phyloP scores from a whole-genome alignment of 2,329 filamentous ascomycete species.

The Ceratocystis cubensis region DNA sequence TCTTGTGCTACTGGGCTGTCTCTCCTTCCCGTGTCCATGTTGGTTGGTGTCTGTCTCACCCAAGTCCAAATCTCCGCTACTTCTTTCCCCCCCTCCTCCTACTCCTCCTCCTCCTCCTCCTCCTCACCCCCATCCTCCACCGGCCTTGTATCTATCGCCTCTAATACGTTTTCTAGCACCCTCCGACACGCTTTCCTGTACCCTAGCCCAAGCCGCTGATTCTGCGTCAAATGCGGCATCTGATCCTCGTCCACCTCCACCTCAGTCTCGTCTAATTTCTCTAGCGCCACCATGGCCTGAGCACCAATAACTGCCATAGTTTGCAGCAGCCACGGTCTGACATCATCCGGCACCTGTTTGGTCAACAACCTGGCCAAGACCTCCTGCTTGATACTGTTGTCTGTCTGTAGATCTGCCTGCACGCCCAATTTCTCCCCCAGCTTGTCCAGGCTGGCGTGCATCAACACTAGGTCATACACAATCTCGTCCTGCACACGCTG shows the following conservation, averaged over 20 bases:
- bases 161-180: slow-evolving; percentile 37
- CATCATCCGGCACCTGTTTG: slow-evolving; percentile 24
- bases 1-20: no score
- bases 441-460: slow-evolving; percentile 26
- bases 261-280: slow-evolving; percentile 37
- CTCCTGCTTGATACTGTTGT: slow-evolving; percentile 20
- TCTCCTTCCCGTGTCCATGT: no score
- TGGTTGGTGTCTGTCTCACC: not conserved
- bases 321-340: slow-evolving; percentile 27
- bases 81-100: not conserved
- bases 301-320: slow-evolving; percentile 34
- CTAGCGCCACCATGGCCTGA: slow-evolving; percentile 34
- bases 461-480: slow-evolving; percentile 37
- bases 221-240: slow-evolving; percentile 30
- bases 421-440: slow-evolving; percentile 1
- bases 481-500: slow-evolving; percentile 42
- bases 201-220: slow-evolving; percentile 37
- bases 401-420: not conserved
- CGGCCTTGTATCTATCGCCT: slow-evolving; percentile 27
- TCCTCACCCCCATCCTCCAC: slow-evolving; percentile 16
- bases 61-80: not conserved
- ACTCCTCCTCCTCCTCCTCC: not conserved
- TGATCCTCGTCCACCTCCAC: slow-evolving; percentile 33
- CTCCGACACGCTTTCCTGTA: slow-evolving; percentile 39
- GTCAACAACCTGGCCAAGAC: slow-evolving; percentile 19